These are phyloP conservation scores for Pseudonitzschia multiseries DNA, from an alignment of 108 stramenopile species.

Conservation along the genomic window DNA sequence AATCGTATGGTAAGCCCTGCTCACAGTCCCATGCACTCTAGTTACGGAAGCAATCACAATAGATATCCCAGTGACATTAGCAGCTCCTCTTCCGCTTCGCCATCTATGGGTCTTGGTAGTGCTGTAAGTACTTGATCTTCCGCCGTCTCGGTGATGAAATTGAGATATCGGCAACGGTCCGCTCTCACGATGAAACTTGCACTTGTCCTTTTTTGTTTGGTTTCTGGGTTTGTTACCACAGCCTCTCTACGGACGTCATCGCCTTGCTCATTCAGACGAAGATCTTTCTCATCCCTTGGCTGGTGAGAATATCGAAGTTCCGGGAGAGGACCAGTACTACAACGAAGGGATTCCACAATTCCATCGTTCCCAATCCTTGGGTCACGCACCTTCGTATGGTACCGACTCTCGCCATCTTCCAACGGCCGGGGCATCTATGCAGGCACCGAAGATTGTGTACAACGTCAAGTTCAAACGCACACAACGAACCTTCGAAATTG, in stretches of 20 bases:
- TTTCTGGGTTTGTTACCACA: not conserved
- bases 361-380: conserved; percentile 8
- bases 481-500: conserved; percentile 80
- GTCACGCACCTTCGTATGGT: conserved; percentile 19
- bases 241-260: conserved; percentile 20
- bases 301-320: conserved; percentile 53
- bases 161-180: no score
- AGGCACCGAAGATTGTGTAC: conserved; percentile 77
- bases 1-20: conserved; percentile 22
- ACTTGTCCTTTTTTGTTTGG: no score
- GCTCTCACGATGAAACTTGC: not conserved
- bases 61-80: conserved; percentile 20
- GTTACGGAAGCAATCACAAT: conserved; percentile 25
- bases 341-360: conserved; percentile 10
- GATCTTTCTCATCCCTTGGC: conserved; percentile 45
- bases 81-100: conserved; percentile 3
- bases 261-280: conserved; percentile 34
- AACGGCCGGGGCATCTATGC: conserved; percentile 42
- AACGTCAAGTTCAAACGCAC: conserved; percentile 93
- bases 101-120: conserved; percentile 13
- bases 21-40: conserved; percentile 23
- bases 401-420: conserved; percentile 22
- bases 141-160: not conserved
- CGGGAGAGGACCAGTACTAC: conserved; percentile 36
- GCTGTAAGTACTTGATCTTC: not conserved